phyloP scores from a whole-genome alignment of 495 filamentous ascomycete genomes.

The Trichoderma asperelloides region DNA sequence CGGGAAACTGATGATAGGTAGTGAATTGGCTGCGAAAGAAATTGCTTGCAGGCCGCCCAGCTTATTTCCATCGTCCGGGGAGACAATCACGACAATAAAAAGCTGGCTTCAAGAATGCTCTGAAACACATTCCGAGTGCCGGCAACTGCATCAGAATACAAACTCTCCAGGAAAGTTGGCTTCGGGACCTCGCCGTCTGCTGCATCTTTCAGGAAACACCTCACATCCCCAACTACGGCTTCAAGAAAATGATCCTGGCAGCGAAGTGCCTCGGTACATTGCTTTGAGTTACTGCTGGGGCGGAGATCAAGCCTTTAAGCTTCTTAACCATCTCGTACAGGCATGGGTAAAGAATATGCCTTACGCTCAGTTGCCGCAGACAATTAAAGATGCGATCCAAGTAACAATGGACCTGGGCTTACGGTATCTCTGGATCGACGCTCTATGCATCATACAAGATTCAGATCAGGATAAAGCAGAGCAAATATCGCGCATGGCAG shows the following conservation, averaged over 20 bases:
- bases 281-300: conserved; percentile 11
- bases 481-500: conserved; percentile 15
- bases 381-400: conserved; percentile 10
- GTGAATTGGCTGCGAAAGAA: background rate
- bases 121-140: background rate
- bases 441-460: conserved; percentile 22
- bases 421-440: conserved; percentile 22
- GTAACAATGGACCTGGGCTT: conserved; percentile 12
- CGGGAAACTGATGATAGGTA: background rate
- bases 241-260: background rate
- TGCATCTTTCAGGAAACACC: background rate
- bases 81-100: background rate
- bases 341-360: background rate
- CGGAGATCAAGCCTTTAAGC: background rate
- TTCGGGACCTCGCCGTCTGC: background rate
- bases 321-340: background rate
- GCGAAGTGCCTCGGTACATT: conserved; percentile 5
- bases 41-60: background rate
- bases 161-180: too few species aligned
- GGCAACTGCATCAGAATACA: background rate
- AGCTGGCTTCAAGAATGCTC: background rate
- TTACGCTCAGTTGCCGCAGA: conserved; percentile 3
- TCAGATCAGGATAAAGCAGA: conserved; percentile 10
- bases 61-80: background rate
- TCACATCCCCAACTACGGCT: background rate